These are phyloP conservation scores for Apiospora koreana DNA, from an alignment of 2,329 filamentous ascomycete species.

Conservation along the genomic window DNA sequence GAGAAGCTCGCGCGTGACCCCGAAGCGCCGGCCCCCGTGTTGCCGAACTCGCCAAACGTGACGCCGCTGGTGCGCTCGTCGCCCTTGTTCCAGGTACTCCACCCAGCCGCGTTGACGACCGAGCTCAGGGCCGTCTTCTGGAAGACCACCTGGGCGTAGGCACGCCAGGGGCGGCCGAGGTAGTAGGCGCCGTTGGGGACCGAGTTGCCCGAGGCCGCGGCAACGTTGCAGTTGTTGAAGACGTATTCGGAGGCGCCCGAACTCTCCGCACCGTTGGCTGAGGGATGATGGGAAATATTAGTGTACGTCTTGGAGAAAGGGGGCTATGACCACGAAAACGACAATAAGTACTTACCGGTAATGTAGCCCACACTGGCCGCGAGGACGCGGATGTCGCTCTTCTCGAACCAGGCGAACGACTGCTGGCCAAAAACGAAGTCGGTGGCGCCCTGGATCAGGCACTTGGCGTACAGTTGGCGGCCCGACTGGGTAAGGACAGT, in stretches of 20 bases:
- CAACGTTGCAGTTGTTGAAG: constrained; percentile 43
- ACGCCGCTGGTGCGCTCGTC: constrained; percentile 52
- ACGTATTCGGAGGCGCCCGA: constrained; percentile 41
- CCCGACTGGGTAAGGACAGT: constrained; percentile 47
- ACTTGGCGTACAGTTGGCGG: constrained; percentile 48
- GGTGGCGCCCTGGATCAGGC: constrained; percentile 47
- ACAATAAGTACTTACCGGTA: constrained; percentile 44
- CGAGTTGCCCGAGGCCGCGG: constrained; percentile 36
- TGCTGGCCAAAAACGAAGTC: constrained; percentile 50
- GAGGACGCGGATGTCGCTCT: constrained; percentile 39
- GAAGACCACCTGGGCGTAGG: constrained; percentile 48
- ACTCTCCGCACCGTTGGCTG: constrained; percentile 40
- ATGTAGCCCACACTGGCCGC: constrained; percentile 36
- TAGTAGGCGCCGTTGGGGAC: constrained; percentile 43
- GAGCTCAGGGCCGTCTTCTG: constrained; percentile 49
- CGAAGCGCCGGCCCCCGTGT: constrained; percentile 56
- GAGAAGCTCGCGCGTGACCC: constrained; percentile 51
- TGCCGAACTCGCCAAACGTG: constrained; percentile 59
- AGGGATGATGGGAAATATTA: too few species aligned
- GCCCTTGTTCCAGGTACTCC: constrained; percentile 52
- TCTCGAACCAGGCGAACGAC: constrained; percentile 44
- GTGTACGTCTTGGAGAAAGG: too few species aligned
- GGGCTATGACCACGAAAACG: too few species aligned
- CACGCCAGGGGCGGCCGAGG: constrained; percentile 49
- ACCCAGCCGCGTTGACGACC: constrained; percentile 61